Evolutionary conservation across 192 early-diverging fungal species (phyloP), one percentile per base, ranked within the genome.

Genomic region (Rhizophagus clarus): DNA sequence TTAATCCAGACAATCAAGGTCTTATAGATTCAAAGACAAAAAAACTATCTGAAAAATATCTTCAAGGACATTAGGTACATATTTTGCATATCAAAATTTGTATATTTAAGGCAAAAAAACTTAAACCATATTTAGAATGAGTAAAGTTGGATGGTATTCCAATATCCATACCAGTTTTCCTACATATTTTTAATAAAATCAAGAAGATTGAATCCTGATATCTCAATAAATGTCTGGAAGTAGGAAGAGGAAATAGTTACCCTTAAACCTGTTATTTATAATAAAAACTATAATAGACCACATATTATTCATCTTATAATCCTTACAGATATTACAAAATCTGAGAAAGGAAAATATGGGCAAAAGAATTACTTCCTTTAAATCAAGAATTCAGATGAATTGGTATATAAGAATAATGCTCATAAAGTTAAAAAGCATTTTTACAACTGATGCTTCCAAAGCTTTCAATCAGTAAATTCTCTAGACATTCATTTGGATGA

Each of bases 141-240:
- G 73, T 74, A 14, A 74, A 61, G 20, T 29, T 74, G 22, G 73
- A 74, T 61, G 73, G 20, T 17, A 74, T 74, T 24, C 73, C 73
- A 31, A 74, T 74, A 29, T 29, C 56, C 15, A 74, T 49, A 32
- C 56, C 73, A 60, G 61, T 74, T 10, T 74, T 28, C 26, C 34
- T 24, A 51, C 15, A 29, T 32, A 74, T 34, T 61, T 74, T 74
- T 60, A 28, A 74, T 32, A 74, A 74, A 32, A 74, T 74, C 7
- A 31, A 71, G 56, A 26, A 40, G 8, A 24, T n/a, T 32, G 31
- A 60, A 74, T 74, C 37, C 73, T 12, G 17, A 51, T 28, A 74
- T 74, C 17, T 74, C 73, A 7, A 74, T 74, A 7, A 74, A 74
- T 74, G 22, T 74, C 6, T 74, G 73, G 73, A 26, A 74, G 29